Conservation (phyloP, 2,329 filamentous ascomycete genomes). For the Rutstroemia sydowiana region DNA sequence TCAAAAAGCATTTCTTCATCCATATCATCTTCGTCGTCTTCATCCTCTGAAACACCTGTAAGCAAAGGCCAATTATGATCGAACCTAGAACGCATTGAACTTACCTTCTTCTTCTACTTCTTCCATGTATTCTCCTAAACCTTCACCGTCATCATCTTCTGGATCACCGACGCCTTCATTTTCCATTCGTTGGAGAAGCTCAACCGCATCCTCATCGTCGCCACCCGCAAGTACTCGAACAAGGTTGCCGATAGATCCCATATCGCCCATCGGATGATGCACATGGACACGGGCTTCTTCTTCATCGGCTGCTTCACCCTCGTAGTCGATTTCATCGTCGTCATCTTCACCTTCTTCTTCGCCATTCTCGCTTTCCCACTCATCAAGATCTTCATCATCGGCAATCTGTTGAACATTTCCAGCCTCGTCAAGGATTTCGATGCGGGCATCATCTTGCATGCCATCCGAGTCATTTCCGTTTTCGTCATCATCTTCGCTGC, state of each 20-base stretch:
- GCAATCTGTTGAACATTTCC: constrained; percentile 42
- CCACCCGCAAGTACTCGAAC: constrained; percentile 42
- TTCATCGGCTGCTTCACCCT: constrained; percentile 45
- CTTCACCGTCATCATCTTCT: constrained; percentile 41
- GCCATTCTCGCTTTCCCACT: constrained; percentile 56
- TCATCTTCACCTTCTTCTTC: constrained; percentile 43
- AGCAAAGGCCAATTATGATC: not conserved
- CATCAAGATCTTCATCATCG: constrained; percentile 52
- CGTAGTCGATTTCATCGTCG: constrained; percentile 44
- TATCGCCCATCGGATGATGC: constrained; percentile 34
- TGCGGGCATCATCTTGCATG: constrained; percentile 38
- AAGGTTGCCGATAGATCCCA: constrained; percentile 42
- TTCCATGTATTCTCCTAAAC: constrained; percentile 42
- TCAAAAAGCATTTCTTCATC: constrained; percentile 61
- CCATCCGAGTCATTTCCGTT: constrained; percentile 38
- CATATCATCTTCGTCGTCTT: constrained; percentile 61
- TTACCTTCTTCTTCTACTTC: constrained; percentile 54
- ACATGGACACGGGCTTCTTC: constrained; percentile 44
- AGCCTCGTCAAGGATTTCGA: constrained; percentile 58
- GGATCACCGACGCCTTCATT: constrained; percentile 33
- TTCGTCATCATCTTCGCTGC: constrained; percentile 46
- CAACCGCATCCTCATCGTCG: constrained; percentile 20
- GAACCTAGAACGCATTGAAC: constrained; percentile 5
- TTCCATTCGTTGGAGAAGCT: constrained; percentile 34
- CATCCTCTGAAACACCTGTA: constrained; percentile 42